Conservation (phyloP, 306 rosid species). For the Castanea mollissima region DNA sequence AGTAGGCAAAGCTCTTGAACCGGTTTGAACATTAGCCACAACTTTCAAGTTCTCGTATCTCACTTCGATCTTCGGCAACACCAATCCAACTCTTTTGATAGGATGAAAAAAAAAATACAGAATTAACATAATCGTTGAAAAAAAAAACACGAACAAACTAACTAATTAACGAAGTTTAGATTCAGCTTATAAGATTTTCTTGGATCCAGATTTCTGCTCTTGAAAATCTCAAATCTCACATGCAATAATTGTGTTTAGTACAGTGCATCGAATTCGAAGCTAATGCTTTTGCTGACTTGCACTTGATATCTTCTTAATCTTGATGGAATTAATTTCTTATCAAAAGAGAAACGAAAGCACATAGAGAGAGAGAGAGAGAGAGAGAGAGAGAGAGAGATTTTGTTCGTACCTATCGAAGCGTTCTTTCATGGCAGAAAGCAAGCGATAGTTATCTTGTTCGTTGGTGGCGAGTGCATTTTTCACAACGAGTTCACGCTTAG, state of each 20-base stretch:
- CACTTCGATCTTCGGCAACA: slow-evolving; percentile 62
- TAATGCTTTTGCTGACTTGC: too few relatives aligned
- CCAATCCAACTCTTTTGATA: slow-evolving; percentile 59
- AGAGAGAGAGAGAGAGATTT: too few relatives aligned
- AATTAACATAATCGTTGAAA: neutral
- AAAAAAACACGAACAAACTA: neutral
- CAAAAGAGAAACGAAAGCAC: too few relatives aligned
- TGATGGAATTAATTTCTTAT: too few relatives aligned
- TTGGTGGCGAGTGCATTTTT: slow-evolving; percentile 67
- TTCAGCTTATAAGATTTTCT: neutral
- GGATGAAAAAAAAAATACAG: neutral
- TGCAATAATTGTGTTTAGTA: neutral
- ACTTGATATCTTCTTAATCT: too few relatives aligned
- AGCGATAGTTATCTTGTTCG: slow-evolving; percentile 66
- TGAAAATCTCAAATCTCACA: neutral
- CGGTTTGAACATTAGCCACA: slow-evolving; percentile 59
- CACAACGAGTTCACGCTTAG: slow-evolving; percentile 62
- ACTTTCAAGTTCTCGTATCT: slow-evolving; percentile 54
- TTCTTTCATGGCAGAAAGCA: slow-evolving; percentile 69
- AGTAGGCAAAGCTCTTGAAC: slow-evolving; percentile 77
- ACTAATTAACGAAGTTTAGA: neutral
- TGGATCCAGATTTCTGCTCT: neutral
- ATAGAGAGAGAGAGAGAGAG: too few relatives aligned
- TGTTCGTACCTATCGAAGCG: slow-evolving; percentile 48
- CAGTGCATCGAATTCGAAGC: too few relatives aligned